A percentile compares a stretch with the other conserved stretches of the same genome.
These are phyloP conservation scores for Wickerhamomyces queroliae DNA, from an alignment of 805 yeast genomes.

Conservation along the genomic window DNA sequence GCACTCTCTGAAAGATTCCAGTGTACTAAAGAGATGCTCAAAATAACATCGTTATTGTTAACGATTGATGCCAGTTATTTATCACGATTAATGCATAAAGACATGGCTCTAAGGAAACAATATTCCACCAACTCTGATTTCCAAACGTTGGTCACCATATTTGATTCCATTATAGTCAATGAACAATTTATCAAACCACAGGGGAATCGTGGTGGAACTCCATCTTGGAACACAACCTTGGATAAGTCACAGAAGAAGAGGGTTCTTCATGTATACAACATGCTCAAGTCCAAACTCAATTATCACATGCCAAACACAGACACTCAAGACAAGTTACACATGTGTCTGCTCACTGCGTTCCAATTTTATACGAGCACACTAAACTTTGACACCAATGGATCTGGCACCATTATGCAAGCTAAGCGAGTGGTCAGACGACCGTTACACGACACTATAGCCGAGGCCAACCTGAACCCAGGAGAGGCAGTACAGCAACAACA, in stretches of 20 bases:
- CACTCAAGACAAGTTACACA: not conserved
- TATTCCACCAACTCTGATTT: not conserved
- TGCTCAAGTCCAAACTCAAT: not conserved
- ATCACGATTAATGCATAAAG: not conserved
- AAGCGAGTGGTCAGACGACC: not conserved
- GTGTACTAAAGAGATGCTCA: conserved; percentile 2
- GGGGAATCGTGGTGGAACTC: not conserved
- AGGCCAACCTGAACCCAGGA: too few relatives aligned
- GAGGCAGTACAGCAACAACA: too few relatives aligned
- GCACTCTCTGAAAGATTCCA: not conserved
- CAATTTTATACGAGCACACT: not conserved
- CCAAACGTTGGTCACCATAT: not conserved
- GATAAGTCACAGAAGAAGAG: not conserved
- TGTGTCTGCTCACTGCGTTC: not conserved
- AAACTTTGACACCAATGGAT: not conserved
- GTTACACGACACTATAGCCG: not conserved
- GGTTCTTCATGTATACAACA: not conserved
- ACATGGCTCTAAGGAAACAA: not conserved
- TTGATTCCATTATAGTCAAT: not conserved
- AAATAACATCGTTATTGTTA: conserved; percentile 1
- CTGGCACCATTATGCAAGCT: not conserved
- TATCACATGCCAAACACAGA: not conserved
- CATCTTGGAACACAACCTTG: not conserved
- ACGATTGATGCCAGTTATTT: not conserved
- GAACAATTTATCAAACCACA: not conserved